These are phyloP conservation scores for Lodderomyces beijingensis DNA, from an alignment of 1,139 yeast species.

Conservation along the genomic window DNA sequence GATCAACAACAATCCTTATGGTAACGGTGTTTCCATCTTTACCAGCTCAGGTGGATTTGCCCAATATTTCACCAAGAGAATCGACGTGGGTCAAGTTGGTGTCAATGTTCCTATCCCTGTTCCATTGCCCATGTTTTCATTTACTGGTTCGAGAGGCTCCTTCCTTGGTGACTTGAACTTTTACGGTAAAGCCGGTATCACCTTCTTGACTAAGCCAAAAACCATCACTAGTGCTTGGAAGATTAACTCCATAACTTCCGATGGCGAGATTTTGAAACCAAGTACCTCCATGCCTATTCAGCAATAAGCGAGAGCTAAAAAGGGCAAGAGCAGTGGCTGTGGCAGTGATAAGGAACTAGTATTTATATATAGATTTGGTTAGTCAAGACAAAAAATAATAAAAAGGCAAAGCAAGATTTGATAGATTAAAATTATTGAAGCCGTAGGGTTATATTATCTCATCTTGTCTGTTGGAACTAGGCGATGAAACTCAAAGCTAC, in stretches of 20 bases:
- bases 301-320: conserved; percentile 26
- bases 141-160: conserved; percentile 75
- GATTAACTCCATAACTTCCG: conserved; percentile 42
- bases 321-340: too few species aligned
- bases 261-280: conserved; percentile 43
- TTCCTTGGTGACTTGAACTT: conserved; percentile 78
- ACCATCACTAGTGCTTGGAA: conserved; percentile 73
- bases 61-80: conserved; percentile 64
- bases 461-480: too few species aligned
- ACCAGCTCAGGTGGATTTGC: conserved; percentile 68
- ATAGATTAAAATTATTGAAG: too few species aligned
- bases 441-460: too few species aligned
- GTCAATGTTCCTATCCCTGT: conserved; percentile 83
- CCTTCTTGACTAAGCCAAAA: conserved; percentile 72
- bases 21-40: conserved; percentile 72
- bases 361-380: too few species aligned
- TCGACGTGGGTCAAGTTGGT: conserved; percentile 77
- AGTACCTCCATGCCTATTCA: conserved; percentile 70
- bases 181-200: conserved; percentile 71
- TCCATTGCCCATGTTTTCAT: conserved; percentile 78
- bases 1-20: conserved; percentile 63
- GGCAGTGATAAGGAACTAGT: too few species aligned
- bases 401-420: too few species aligned
- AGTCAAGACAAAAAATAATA: too few species aligned
- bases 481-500: too few species aligned